Evolutionary conservation across 2,329 filamentous ascomycete genomes (phyloP), one percentile per base, ranked within the genome.

Genomic region (Ophiosphaerella herpotricha): DNA sequence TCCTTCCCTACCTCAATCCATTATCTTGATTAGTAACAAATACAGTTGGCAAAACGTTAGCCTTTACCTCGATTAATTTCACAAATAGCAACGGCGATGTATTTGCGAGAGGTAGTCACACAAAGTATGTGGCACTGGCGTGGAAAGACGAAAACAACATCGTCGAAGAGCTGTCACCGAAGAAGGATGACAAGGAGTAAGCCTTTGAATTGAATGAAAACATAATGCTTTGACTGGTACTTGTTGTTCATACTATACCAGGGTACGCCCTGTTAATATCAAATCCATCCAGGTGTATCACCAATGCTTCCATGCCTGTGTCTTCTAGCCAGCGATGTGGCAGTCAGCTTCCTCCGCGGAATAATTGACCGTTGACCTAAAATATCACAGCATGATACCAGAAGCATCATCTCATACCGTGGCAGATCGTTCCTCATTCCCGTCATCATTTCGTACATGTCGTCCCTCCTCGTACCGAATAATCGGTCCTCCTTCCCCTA

Each of bases 61-160:
- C 85, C 6, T 88, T 79, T 61, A 88, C 85, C 0, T 81, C 77
- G 3, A 83, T 87, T 57, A 77, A 76, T 40, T 88, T 88, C 67
- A 77, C 74, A 50, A 86, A 87, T 57, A 72, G 66, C 13, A 80
- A 82, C 48, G 77, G 84, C 40, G 79, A 87, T 43, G 52, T 87
- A 7, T 80, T 88, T 46, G 85, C 85, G 2, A 75, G 85, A 50
- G 85, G 85, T 3, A 87, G 85, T 60, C 85, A 88, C 70, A 88
- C 85, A 2, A 88, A 88, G 77, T 86, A 82, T 58, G 76, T 86
- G 14, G 78, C 82, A 4, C 58, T 80, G 16, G 84, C 84, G 3
- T 86, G 81, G 79, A 85, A 84, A 59, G 84, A 86, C 49, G 78
- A 80, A 1, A 80, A 83, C 50, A 87, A 87, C 51, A 84, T 84